Percentiles rank a stretch among this genome's conserved stretches.
Evolutionary conservation across 306 rosid species (phyloP).

Genomic region (Glycine soja): DNA sequence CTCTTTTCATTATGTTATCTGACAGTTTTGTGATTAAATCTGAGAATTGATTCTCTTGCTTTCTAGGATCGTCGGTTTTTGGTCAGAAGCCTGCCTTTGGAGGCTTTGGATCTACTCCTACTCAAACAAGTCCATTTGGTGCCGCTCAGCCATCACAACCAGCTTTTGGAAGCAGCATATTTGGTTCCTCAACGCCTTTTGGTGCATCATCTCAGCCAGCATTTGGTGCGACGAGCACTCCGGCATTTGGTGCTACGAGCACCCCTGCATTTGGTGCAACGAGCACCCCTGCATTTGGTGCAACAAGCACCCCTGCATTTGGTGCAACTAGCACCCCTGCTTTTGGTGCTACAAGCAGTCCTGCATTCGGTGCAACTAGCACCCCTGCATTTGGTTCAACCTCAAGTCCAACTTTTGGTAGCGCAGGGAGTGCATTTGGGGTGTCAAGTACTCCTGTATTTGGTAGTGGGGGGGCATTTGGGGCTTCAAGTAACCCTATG

Average conservation of each 20-base stretch:
- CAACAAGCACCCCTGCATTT: slow-evolving; percentile 57
- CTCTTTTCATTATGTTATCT: background rate
- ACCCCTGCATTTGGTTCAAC: slow-evolving; percentile 73
- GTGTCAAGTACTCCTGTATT: slow-evolving; percentile 66
- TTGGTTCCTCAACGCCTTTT: slow-evolving; percentile 87
- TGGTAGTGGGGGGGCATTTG: slow-evolving; percentile 79
- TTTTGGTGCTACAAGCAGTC: slow-evolving; percentile 58
- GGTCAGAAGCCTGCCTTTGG: slow-evolving; percentile 91
- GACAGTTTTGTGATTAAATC: slow-evolving; percentile 35
- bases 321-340: slow-evolving; percentile 57
- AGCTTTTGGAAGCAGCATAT: slow-evolving; percentile 84
- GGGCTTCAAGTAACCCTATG: slow-evolving; percentile 66
- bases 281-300: slow-evolving; percentile 63
- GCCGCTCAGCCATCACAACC: slow-evolving; percentile 80
- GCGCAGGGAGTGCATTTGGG: slow-evolving; percentile 72
- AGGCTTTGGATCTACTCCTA: slow-evolving; percentile 76
- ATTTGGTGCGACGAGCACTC: slow-evolving; percentile 55
- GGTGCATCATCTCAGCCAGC: slow-evolving; percentile 72
- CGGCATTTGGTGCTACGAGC: slow-evolving; percentile 58
- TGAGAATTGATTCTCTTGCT: slow-evolving; percentile 42
- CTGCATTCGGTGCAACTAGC: slow-evolving; percentile 62
- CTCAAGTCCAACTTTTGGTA: slow-evolving; percentile 71
- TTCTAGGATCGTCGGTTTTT: slow-evolving; percentile 72
- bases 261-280: slow-evolving; percentile 62
- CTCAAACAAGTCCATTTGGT: slow-evolving; percentile 86